A percentile compares a stretch with the other conserved stretches of the same genome.
Conservation (phyloP, 371 early-diverging fungal genomes). For the Apophysomyces elegans region DNA sequence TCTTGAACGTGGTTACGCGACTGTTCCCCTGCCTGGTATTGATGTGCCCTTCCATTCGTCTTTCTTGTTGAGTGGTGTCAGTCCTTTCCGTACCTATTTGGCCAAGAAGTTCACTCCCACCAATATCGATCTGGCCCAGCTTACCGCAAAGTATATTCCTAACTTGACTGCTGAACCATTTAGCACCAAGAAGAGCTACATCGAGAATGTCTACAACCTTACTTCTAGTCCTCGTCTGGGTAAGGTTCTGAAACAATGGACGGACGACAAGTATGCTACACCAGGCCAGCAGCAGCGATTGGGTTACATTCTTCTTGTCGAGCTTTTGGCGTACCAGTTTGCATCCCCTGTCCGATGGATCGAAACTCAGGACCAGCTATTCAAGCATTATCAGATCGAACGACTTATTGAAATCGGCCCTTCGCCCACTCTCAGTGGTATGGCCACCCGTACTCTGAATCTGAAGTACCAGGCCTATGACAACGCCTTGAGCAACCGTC, state of each 20-base stretch:
- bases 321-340: constrained; percentile 94
- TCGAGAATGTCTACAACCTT: constrained; percentile 73
- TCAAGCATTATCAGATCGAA: constrained; percentile 80
- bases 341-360: constrained; percentile 96
- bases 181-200: constrained; percentile 78
- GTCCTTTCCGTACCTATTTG: constrained; percentile 90
- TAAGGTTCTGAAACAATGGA: constrained; percentile 86
- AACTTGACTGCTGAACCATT: constrained; percentile 96
- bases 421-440: constrained; percentile 86
- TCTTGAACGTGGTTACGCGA: constrained; percentile 90
- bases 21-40: constrained; percentile 91
- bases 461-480: constrained; percentile 96
- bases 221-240: constrained; percentile 77
- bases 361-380: constrained; percentile 94
- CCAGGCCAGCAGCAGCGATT: constrained; percentile 85
- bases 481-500: constrained; percentile 89
- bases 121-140: constrained; percentile 77
- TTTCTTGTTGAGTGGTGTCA: constrained; percentile 89
- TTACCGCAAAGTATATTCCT: constrained; percentile 90
- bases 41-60: constrained; percentile 98
- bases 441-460: constrained; percentile 95
- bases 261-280: constrained; percentile 67
- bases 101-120: constrained; percentile 80
- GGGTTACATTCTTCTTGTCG: constrained; percentile 87
- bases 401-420: constrained; percentile 95